Base-by-base conservation (phyloP, 345 rosid species). In the Mercurialis annua region DNA sequence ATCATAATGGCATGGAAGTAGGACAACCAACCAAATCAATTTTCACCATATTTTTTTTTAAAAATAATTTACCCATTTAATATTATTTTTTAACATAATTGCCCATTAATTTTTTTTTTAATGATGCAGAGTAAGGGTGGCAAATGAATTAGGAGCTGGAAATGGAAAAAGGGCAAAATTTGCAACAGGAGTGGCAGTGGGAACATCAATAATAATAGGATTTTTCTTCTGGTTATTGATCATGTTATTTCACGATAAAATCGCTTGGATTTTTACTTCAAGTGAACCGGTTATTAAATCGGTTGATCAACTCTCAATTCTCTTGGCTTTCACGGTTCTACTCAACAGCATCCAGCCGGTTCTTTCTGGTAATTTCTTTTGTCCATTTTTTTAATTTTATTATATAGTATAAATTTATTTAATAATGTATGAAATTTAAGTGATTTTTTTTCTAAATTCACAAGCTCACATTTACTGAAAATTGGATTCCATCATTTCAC, bases 61-160 rank as follows among this genome's bases (percentile, higher is more conserved):
- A n/a, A n/a, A n/a, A n/a, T n/a, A n/a, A n/a, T n/a, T n/a, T n/a
- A n/a, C n/a, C n/a, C n/a, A n/a, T n/a, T n/a, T n/a, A n/a, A n/a
- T n/a, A n/a, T n/a, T n/a, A n/a, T n/a, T n/a, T n/a, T n/a, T n/a
- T n/a, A n/a, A n/a, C n/a, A n/a, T n/a, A n/a, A n/a, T n/a, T n/a
- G n/a, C n/a, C n/a, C n/a, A n/a, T n/a, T n/a, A n/a, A n/a, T n/a
- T n/a, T n/a, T n/a, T n/a, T n/a, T n/a, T n/a, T n/a, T n/a, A n/a
- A n/a, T n/a, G n/a, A 53, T 76, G 76, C 82, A 90, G 98, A 69
- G 92, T 92, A 10, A 79, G 97, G 59, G 97, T 90, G 12, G 94
- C 98, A 7, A 92, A 92, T 52, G 98, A 92, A 70, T 78, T 92
- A 33, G 98, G 97, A 27, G 96, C 97, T 1, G 98, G 98, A 0